These are phyloP conservation scores for Aristolochia fimbriata DNA, from an alignment of 164 flowering plant species.

Conservation along the genomic window DNA sequence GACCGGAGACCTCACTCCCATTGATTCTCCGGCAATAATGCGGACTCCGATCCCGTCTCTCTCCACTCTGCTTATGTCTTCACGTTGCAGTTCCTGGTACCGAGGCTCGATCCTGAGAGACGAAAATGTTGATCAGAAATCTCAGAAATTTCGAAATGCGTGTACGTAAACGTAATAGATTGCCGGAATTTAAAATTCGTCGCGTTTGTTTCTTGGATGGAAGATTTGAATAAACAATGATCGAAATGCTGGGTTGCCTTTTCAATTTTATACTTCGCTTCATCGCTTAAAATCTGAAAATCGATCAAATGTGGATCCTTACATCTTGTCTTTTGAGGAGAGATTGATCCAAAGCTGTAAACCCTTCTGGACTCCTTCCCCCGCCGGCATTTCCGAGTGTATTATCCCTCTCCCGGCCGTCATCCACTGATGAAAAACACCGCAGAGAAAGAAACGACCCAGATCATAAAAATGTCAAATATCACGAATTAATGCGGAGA, in stretches of 20 bases:
- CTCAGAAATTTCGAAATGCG: too few relatives aligned
- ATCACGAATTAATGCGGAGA: not conserved
- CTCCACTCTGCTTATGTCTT: conserved; percentile 46
- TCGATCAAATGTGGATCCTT: conserved; percentile 7
- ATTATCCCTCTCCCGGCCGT: conserved; percentile 91
- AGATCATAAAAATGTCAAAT: not conserved
- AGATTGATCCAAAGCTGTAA: conserved; percentile 89
- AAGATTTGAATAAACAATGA: not conserved
- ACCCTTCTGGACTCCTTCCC: conserved; percentile 54
- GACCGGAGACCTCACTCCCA: conserved; percentile 72
- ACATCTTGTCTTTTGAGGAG: conserved; percentile 81
- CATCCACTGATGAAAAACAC: conserved; percentile 60
- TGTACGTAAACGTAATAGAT: too few relatives aligned
- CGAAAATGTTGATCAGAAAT: not conserved
- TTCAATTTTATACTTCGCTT: not conserved
- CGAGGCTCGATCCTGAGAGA: conserved; percentile 64
- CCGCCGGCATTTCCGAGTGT: conserved; percentile 92
- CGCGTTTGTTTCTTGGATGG: not conserved
- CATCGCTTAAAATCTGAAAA: not conserved
- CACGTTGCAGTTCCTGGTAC: conserved; percentile 55
- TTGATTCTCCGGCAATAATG: conserved; percentile 80
- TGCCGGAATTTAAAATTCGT: too few relatives aligned
- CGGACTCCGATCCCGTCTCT: conserved; percentile 65
- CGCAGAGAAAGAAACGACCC: not conserved
- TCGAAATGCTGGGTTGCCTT: not conserved